Evolutionary conservation across 2,329 filamentous ascomycete genomes (phyloP).

Genomic region (Chrysosporium keratinophilum): DNA sequence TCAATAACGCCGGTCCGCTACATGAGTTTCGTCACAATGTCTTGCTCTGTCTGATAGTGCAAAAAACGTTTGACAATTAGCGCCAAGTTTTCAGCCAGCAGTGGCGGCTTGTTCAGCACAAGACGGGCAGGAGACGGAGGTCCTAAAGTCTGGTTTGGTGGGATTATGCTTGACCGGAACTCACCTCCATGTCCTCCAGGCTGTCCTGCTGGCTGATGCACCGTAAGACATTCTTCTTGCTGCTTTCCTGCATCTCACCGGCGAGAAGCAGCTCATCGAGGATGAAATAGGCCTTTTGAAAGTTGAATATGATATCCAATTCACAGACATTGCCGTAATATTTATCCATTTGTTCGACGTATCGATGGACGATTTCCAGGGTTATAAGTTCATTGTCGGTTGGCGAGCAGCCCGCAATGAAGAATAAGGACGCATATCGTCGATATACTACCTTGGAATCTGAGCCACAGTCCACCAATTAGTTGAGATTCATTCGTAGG

Average conservation of each 20-base stretch:
- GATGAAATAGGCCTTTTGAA: conserved; percentile 99
- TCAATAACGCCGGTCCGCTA: conserved; percentile 1
- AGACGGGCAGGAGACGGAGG: neutral
- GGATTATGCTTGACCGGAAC: conserved; percentile 32
- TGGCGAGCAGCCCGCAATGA: conserved; percentile 95
- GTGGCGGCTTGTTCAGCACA: neutral
- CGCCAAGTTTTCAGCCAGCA: conserved; percentile 5
- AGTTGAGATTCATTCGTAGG: conserved; percentile 9
- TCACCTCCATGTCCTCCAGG: conserved; percentile 97
- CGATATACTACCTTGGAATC: conserved; percentile 98
- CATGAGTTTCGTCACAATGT: conserved; percentile 78
- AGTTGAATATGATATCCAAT: conserved; percentile 99
- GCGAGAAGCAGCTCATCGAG: conserved; percentile 91
- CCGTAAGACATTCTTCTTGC: conserved; percentile 95
- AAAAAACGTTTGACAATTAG: conserved; percentile 12
- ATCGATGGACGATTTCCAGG: conserved; percentile 96
- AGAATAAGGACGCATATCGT: conserved; percentile 96
- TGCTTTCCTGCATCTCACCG: conserved; percentile 96
- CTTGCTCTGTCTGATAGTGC: conserved; percentile 66
- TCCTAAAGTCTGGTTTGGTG: neutral
- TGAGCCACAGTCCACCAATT: conserved; percentile 32
- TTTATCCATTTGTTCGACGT: conserved; percentile 99
- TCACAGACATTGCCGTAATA: conserved; percentile 99
- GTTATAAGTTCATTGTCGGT: conserved; percentile 97
- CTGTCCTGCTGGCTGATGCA: conserved; percentile 97